Conservation (phyloP, 2,329 filamentous ascomycete genomes). For the Penicillium aurantiogriseum region DNA sequence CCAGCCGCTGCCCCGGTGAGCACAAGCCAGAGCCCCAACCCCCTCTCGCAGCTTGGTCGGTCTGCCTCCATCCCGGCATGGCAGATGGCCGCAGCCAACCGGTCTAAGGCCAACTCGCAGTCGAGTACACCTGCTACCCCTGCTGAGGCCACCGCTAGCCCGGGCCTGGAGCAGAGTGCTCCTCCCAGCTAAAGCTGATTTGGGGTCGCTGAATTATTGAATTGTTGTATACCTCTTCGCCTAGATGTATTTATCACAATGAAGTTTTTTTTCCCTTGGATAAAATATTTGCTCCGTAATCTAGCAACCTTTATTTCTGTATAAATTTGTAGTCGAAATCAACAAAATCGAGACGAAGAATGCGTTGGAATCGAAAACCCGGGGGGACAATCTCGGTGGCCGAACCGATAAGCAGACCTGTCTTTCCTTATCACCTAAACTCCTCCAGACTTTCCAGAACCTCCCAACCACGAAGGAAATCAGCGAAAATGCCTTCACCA, state of each 20-base stretch:
- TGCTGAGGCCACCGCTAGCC: conserved; percentile 21
- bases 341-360: background rate
- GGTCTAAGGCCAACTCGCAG: conserved; percentile 37
- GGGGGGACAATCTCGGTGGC: background rate
- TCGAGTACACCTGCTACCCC: conserved; percentile 24
- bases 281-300: too few species aligned
- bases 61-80: conserved; percentile 72
- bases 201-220: conserved; percentile 7
- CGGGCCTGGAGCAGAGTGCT: conserved; percentile 30
- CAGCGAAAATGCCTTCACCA: conserved; percentile 18
- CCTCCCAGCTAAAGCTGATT: conserved; percentile 28
- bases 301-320: background rate
- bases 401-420: conserved; percentile 2
- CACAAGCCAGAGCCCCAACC: conserved; percentile 41
- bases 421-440: conserved; percentile 6
- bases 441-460: background rate
- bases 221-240: conserved; percentile 24
- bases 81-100: conserved; percentile 71
- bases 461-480: background rate
- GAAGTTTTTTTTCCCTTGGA: background rate
- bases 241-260: conserved; percentile 27
- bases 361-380: background rate
- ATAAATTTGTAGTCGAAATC: background rate
- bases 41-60: conserved; percentile 51
- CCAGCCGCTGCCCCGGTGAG: conserved; percentile 22